A percentile compares a stretch with the other conserved stretches of the same genome.
These are phyloP conservation scores for Arxiozyma slooffiae DNA, from an alignment of 1,139 yeast genomes.

Conservation along the genomic window DNA sequence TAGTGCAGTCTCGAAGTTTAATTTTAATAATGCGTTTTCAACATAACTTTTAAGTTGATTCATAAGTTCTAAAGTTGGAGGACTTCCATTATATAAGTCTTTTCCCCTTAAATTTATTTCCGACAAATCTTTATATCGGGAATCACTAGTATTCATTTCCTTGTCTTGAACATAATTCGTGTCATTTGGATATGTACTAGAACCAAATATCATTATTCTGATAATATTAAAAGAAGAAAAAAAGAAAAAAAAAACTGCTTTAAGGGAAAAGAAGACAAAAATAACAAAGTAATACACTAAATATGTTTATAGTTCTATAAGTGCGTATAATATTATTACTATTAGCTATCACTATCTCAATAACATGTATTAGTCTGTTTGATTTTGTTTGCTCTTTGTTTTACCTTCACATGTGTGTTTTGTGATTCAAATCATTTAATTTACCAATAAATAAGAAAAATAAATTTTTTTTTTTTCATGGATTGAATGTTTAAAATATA, in stretches of 20 bases:
- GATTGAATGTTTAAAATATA: not conserved
- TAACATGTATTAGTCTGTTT: not conserved
- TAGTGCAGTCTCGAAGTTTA: conserved; percentile 27
- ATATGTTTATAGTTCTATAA: no score
- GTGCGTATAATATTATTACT: not conserved
- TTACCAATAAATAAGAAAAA: no score
- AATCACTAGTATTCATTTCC: not conserved
- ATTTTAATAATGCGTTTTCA: conserved; percentile 17
- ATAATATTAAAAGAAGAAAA: no score
- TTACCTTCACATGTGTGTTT: no score
- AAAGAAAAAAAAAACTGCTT: not conserved
- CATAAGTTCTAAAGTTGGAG: conserved; percentile 1
- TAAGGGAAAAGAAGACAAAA: not conserved
- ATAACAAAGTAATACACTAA: not conserved
- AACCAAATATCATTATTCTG: not conserved
- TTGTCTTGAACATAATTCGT: not conserved
- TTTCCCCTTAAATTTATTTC: not conserved
- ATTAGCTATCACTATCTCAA: not conserved
- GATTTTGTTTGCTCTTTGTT: not conserved
- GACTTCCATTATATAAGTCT: conserved; percentile 4
- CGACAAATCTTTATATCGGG: not conserved
- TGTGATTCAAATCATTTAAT: not conserved
- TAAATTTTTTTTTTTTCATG: not conserved
- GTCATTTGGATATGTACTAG: not conserved
- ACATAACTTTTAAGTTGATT: conserved; percentile 10